Evolutionary conservation across 805 yeast genomes (phyloP).

Genomic region (Candida michaelii): DNA sequence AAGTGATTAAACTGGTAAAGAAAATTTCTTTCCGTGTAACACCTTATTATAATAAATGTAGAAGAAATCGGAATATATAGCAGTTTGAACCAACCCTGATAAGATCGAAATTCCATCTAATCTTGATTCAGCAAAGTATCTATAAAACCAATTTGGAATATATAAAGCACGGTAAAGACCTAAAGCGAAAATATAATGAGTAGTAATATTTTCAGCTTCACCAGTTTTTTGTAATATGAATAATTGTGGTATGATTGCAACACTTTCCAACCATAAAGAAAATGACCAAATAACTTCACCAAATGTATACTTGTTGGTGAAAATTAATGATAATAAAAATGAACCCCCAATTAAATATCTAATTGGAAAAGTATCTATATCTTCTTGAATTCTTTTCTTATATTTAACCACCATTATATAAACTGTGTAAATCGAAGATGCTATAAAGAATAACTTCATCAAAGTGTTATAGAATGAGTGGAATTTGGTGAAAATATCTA

Average conservation of each 20-base stretch:
- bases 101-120: slow-evolving; percentile 69
- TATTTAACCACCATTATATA: slow-evolving; percentile 65
- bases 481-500: slow-evolving; percentile 48
- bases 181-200: slow-evolving; percentile 90
- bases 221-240: slow-evolving; percentile 88
- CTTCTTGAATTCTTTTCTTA: slow-evolving; percentile 60
- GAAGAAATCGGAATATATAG: slow-evolving; percentile 91
- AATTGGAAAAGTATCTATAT: slow-evolving; percentile 67
- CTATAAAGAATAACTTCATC: slow-evolving; percentile 81
- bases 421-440: slow-evolving; percentile 71
- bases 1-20: slow-evolving; percentile 56
- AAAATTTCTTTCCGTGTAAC: slow-evolving; percentile 73
- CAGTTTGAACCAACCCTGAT: slow-evolving; percentile 85
- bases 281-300: slow-evolving; percentile 82
- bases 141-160: slow-evolving; percentile 93
- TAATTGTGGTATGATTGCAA: slow-evolving; percentile 90
- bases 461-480: slow-evolving; percentile 70
- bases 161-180: slow-evolving; percentile 89
- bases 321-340: slow-evolving; percentile 51
- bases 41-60: slow-evolving; percentile 82
- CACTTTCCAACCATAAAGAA: slow-evolving; percentile 88
- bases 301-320: slow-evolving; percentile 63
- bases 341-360: slow-evolving; percentile 69
- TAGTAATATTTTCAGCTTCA: slow-evolving; percentile 80
- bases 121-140: slow-evolving; percentile 63